Percentiles rank a stretch among this genome's conserved stretches.
Evolutionary conservation across 306 rosid genomes (phyloP).

Genomic region (Fragaria ananassa): DNA sequence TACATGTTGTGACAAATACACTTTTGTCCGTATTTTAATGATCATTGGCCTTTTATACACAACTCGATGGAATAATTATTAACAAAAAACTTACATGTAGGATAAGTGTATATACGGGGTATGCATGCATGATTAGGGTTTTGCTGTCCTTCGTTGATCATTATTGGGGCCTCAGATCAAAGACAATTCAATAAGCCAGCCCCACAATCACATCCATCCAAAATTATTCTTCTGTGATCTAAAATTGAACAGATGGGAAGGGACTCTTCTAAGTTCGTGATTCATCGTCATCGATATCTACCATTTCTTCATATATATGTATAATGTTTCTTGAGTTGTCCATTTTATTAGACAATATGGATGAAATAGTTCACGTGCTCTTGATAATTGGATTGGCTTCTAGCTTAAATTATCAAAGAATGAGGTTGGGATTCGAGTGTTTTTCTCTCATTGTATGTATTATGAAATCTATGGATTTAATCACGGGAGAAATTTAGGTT

Average conservation of each 20-base stretch:
- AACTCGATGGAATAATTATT: conserved; percentile 8
- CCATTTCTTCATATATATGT: conserved; percentile 1
- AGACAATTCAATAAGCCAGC: conserved; percentile 32
- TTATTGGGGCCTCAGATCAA: conserved; percentile 27
- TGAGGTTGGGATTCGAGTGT: not conserved
- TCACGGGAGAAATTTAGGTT: not conserved
- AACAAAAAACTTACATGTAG: conserved; percentile 10
- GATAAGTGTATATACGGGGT: conserved; percentile 28
- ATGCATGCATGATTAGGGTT: conserved; percentile 17
- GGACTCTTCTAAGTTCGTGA: conserved; percentile 35
- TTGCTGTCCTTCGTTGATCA: conserved; percentile 22
- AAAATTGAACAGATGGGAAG: conserved; percentile 46
- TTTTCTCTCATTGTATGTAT: not conserved
- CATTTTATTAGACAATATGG: conserved; percentile 25
- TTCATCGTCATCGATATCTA: conserved; percentile 28
- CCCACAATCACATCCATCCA: conserved; percentile 49
- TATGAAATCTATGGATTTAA: not conserved
- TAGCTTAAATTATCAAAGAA: not conserved
- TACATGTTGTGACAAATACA: conserved; percentile 49
- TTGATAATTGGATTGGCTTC: conserved; percentile 25
- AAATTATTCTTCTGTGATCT: conserved; percentile 40
- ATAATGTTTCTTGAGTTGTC: conserved; percentile 36
- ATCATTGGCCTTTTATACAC: conserved; percentile 40
- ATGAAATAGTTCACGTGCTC: conserved; percentile 46
- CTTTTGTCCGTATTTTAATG: conserved; percentile 49